phyloP scores from a whole-genome alignment of 2,329 filamentous ascomycete species.

The Cladosporium sp. region DNA sequence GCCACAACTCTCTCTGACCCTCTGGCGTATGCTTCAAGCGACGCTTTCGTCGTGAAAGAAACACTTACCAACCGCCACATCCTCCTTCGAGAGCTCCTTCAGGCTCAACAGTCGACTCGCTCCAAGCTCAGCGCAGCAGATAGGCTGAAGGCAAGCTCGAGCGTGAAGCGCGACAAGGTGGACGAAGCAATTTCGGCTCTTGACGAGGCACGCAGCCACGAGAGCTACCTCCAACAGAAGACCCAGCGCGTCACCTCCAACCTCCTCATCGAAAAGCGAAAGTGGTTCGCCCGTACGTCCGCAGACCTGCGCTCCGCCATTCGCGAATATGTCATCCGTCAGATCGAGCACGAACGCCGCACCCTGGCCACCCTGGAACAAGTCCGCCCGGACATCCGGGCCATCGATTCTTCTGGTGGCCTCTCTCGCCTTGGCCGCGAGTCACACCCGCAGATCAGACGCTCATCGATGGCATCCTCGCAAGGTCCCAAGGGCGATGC shows the following conservation, averaged over 20 bases:
- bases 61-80: slow-evolving; percentile 97
- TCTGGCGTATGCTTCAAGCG: slow-evolving; percentile 88
- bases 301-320: slow-evolving; percentile 79
- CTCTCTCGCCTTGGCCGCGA: slow-evolving; percentile 87
- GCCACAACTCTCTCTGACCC: slow-evolving; percentile 92
- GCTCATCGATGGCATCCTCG: slow-evolving; percentile 77
- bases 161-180: slow-evolving; percentile 88
- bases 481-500: slow-evolving; percentile 98
- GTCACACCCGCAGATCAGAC: slow-evolving; percentile 69
- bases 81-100: slow-evolving; percentile 83
- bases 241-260: slow-evolving; percentile 86
- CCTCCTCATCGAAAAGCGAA: slow-evolving; percentile 79
- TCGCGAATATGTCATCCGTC: slow-evolving; percentile 85
- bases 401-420: slow-evolving; percentile 86
- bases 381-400: slow-evolving; percentile 85
- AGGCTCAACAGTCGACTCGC: slow-evolving; percentile 80
- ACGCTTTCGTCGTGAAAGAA: slow-evolving; percentile 97
- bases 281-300: slow-evolving; percentile 84
- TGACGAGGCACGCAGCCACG: slow-evolving; percentile 79
- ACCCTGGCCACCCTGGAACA: slow-evolving; percentile 90
- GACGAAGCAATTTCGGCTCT: slow-evolving; percentile 92
- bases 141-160: slow-evolving; percentile 79
- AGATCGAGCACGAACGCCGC: slow-evolving; percentile 92
- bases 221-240: slow-evolving; percentile 77
- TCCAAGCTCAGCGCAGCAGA: slow-evolving; percentile 83